These are phyloP conservation scores for Talaromyces albobiverticillius DNA, from an alignment of 2,329 filamentous ascomycete genomes.

Conservation along the genomic window DNA sequence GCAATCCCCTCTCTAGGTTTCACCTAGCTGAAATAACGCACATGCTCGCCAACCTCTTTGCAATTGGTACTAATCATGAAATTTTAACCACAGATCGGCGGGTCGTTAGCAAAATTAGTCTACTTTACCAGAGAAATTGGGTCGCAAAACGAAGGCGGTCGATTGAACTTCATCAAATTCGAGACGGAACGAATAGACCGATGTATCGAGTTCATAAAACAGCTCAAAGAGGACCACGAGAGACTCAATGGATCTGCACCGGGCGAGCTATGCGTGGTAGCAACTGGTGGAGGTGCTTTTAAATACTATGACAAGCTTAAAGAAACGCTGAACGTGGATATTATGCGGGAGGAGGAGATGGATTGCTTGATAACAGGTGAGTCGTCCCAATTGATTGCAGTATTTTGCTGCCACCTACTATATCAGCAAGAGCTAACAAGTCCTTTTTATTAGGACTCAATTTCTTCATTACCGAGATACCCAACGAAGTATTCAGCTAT, in stretches of 20 bases:
- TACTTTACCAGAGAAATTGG: slow-evolving; percentile 91
- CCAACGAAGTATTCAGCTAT: slow-evolving; percentile 95
- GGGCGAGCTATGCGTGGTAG: slow-evolving; percentile 83
- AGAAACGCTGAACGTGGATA: slow-evolving; percentile 78
- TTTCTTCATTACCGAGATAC: slow-evolving; percentile 98
- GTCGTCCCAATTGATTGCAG: neutral
- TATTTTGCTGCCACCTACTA: neutral
- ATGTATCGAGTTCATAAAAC: slow-evolving; percentile 86
- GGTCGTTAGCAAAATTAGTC: slow-evolving; percentile 91
- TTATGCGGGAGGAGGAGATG: slow-evolving; percentile 95
- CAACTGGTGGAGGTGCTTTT: slow-evolving; percentile 91
- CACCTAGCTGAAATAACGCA: neutral
- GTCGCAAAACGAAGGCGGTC: slow-evolving; percentile 75
- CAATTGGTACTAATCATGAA: neutral
- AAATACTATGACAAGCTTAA: slow-evolving; percentile 94
- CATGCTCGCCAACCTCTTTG: neutral
- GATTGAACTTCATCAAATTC: slow-evolving; percentile 92
- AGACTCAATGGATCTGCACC: slow-evolving; percentile 67
- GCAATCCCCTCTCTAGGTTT: slow-evolving; percentile 21
- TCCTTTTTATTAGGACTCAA: slow-evolving; percentile 67
- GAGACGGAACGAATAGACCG: slow-evolving; percentile 93
- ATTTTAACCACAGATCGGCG: slow-evolving; percentile 68
- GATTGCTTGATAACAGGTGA: slow-evolving; percentile 91
- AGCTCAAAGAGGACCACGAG: slow-evolving; percentile 78
- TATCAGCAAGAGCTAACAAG: neutral